Percentiles rank a stretch among this genome's conserved stretches.
These are phyloP conservation scores for Pythium biforme DNA, from an alignment of 352 stramenopile genomes.

Conservation along the genomic window DNA sequence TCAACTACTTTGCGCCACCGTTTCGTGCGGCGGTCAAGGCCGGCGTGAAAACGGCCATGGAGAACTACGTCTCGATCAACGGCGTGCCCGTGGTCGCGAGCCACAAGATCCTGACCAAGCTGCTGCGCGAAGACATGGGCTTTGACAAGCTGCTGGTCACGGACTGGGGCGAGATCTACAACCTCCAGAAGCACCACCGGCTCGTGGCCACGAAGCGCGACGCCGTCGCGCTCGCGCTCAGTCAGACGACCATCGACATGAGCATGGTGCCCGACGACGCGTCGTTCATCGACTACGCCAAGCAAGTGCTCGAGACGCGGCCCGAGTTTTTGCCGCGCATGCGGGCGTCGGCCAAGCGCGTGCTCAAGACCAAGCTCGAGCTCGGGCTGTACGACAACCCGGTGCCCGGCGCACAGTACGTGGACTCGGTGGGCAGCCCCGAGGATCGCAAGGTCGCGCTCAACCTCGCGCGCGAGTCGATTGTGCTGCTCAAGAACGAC, in stretches of 20 bases:
- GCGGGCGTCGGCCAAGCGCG: constrained; percentile 20
- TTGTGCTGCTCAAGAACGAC: constrained; percentile 87
- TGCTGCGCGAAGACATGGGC: constrained; percentile 53
- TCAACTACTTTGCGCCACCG: constrained; percentile 83
- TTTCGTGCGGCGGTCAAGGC: constrained; percentile 83
- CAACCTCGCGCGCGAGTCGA: constrained; percentile 28
- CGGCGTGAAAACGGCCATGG: constrained; percentile 89
- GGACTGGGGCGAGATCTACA: constrained; percentile 81
- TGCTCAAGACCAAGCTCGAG: constrained; percentile 29
- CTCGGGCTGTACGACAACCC: constrained; percentile 28
- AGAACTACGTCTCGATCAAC: constrained; percentile 93
- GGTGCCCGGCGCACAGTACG: constrained; percentile 17
- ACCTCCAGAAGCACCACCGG: constrained; percentile 62
- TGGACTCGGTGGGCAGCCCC: constrained; percentile 29
- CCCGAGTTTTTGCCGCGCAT: constrained; percentile 24
- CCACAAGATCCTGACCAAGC: constrained; percentile 43
- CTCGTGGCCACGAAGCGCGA: constrained; percentile 29
- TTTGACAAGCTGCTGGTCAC: constrained; percentile 79
- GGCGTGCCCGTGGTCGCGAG: constrained; percentile 89
- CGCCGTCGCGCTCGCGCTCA: constrained; percentile 52
- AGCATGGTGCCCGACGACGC: constrained; percentile 58
- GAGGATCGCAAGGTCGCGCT: constrained; percentile 26
- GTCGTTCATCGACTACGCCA: constrained; percentile 32
- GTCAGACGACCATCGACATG: constrained; percentile 77
- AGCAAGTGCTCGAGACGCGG: constrained; percentile 25